Evolutionary conservation across 371 early-diverging fungal species (phyloP).

Genomic region (Mucor lusitanicus): DNA sequence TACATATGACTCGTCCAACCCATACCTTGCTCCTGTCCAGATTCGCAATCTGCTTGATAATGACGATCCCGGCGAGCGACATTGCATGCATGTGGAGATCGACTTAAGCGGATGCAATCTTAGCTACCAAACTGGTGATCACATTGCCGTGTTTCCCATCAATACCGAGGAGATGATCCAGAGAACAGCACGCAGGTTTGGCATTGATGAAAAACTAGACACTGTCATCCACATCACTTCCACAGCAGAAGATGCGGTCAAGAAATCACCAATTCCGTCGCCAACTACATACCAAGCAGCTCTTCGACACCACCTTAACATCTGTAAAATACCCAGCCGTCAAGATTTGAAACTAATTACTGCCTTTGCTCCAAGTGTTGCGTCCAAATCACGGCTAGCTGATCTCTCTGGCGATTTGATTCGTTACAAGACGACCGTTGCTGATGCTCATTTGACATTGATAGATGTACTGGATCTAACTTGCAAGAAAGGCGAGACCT

Average conservation of each 20-base stretch:
- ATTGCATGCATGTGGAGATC: slow-evolving; percentile 91
- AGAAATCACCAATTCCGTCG: slow-evolving; percentile 81
- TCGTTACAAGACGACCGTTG: slow-evolving; percentile 60
- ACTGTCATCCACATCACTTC: slow-evolving; percentile 60
- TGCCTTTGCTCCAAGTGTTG: slow-evolving; percentile 60
- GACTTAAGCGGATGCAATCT: slow-evolving; percentile 80
- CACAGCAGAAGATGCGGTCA: slow-evolving; percentile 66
- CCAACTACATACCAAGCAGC: slow-evolving; percentile 86
- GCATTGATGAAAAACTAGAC: slow-evolving; percentile 69
- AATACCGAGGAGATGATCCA: slow-evolving; percentile 80
- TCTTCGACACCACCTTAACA: slow-evolving; percentile 90
- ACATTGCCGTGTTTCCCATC: slow-evolving; percentile 89
- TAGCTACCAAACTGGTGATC: slow-evolving; percentile 91
- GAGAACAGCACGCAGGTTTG: slow-evolving; percentile 64
- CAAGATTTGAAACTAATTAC: slow-evolving; percentile 60
- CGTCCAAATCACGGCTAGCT: slow-evolving; percentile 49
- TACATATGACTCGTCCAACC: slow-evolving; percentile 12
- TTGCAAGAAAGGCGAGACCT: slow-evolving; percentile 23
- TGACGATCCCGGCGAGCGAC: slow-evolving; percentile 79
- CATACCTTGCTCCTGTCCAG: not conserved
- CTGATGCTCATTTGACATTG: slow-evolving; percentile 62
- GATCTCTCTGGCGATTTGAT: slow-evolving; percentile 72
- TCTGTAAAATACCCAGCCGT: slow-evolving; percentile 70
- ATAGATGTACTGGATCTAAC: slow-evolving; percentile 61
- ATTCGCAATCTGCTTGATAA: slow-evolving; percentile 47